A percentile compares a stretch with the other conserved stretches of the same genome.
phyloP scores from a whole-genome alignment of 495 filamentous ascomycete species.

The Cercophora scortea region DNA sequence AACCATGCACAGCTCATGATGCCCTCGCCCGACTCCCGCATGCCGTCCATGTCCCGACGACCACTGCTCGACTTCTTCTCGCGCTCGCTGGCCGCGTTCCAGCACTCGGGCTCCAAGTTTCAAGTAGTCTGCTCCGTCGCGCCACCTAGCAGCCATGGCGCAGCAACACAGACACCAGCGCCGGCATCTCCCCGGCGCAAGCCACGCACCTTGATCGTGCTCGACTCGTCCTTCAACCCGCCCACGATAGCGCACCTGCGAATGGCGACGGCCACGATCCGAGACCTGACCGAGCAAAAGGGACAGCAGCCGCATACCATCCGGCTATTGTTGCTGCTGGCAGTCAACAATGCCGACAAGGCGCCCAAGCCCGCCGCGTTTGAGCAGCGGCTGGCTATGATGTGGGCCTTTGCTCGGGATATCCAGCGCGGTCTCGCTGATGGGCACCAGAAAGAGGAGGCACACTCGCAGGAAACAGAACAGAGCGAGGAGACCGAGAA shows the following conservation, averaged over 20 bases:
- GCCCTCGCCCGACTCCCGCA: too few species aligned
- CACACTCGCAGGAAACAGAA: conserved; percentile 1
- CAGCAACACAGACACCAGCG: neutral
- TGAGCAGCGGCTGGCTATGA: conserved; percentile 76
- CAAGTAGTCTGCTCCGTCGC: conserved; percentile 49
- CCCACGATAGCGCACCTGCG: conserved; percentile 75
- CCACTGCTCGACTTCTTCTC: conserved; percentile 33
- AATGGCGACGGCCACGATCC: conserved; percentile 64
- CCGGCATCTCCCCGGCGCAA: conserved; percentile 14
- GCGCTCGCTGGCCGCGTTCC: conserved; percentile 48
- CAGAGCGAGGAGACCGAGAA: neutral
- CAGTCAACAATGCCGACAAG: conserved; percentile 92
- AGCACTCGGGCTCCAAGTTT: conserved; percentile 46
- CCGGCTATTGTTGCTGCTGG: conserved; percentile 71
- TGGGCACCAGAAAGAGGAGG: conserved; percentile 6
- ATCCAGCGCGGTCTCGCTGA: conserved; percentile 23
- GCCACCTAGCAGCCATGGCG: conserved; percentile 1
- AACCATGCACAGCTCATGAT: too few species aligned
- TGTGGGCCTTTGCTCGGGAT: conserved; percentile 71
- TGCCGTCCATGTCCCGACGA: conserved; percentile 3
- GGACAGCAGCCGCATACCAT: conserved; percentile 11
- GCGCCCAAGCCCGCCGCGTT: conserved; percentile 74
- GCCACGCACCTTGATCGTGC: conserved; percentile 55
- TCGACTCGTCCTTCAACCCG: conserved; percentile 95
- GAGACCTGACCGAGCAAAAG: conserved; percentile 20